These are phyloP conservation scores for Inonotus hispidus DNA, from an alignment of 1,284 basidiomycete genomes.

Conservation along the genomic window DNA sequence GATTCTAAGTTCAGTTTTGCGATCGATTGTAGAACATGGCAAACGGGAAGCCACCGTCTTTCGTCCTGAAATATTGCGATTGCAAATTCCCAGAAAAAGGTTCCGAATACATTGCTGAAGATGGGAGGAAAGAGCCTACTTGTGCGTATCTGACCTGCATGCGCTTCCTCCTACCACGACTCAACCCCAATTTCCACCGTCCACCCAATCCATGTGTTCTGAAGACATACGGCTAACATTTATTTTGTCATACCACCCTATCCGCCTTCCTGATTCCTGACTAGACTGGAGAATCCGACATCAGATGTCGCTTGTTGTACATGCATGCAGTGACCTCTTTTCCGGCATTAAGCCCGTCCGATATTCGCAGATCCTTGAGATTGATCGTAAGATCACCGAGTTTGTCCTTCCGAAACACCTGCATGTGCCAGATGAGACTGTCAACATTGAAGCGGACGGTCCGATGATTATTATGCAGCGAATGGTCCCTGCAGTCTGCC, in stretches of 20 bases:
- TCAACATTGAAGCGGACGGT: slow-evolving; percentile 16
- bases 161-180: background rate
- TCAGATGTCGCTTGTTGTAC: slow-evolving; percentile 4
- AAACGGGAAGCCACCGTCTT: slow-evolving; percentile 18
- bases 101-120: slow-evolving; percentile 4
- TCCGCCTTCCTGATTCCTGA: background rate
- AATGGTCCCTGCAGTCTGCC: slow-evolving; percentile 11
- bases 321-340: slow-evolving; percentile 12
- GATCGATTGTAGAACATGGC: slow-evolving; percentile 14
- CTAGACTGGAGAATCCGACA: slow-evolving; percentile 17
- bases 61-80: slow-evolving; percentile 17
- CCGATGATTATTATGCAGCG: slow-evolving; percentile 19
- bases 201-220: no score
- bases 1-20: background rate
- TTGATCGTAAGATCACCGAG: slow-evolving; percentile 17
- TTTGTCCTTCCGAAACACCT: slow-evolving; percentile 5
- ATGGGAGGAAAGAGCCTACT: slow-evolving; percentile 11
- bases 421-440: slow-evolving; percentile 14
- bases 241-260: background rate
- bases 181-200: background rate
- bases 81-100: slow-evolving; percentile 15
- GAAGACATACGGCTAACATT: background rate
- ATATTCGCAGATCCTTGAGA: slow-evolving; percentile 17
- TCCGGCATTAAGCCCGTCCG: slow-evolving; percentile 10
- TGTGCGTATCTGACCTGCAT: slow-evolving; percentile 8